Conservation (phyloP, 345 rosid species). For the Sonneratia alba region DNA sequence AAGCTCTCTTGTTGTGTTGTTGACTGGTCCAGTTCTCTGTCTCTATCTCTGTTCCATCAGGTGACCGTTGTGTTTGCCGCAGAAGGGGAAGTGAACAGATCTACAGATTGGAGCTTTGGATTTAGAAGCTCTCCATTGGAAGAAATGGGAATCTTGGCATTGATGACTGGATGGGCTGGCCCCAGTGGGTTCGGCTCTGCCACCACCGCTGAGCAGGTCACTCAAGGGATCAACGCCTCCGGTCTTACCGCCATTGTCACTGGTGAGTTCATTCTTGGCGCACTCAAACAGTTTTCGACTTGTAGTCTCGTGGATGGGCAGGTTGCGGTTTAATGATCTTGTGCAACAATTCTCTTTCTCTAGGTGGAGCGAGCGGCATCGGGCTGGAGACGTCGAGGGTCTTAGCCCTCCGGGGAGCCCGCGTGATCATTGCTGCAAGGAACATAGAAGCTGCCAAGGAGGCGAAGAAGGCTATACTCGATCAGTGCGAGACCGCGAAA, state of each 20-base stretch:
- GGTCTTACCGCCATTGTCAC: conserved; percentile 69
- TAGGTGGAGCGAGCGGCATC: conserved; percentile 92
- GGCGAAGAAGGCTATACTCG: conserved; percentile 41
- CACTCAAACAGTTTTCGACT: not conserved
- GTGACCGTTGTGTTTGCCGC: not conserved
- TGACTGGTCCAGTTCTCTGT: not conserved
- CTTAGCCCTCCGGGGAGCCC: conserved; percentile 54
- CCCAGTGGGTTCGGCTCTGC: conserved; percentile 87
- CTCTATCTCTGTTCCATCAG: not conserved
- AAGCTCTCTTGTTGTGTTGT: not conserved
- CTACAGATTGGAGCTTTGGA: not conserved
- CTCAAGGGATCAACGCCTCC: conserved; percentile 53
- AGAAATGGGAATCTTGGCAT: conserved; percentile 36
- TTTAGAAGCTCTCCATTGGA: not conserved
- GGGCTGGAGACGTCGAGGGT: conserved; percentile 90
- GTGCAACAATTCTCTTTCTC: not conserved
- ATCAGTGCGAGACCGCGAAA: conserved; percentile 27
- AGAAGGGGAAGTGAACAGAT: not conserved
- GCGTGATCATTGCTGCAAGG: conserved; percentile 69
- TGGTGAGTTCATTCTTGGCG: conserved; percentile 23
- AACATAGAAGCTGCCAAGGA: conserved; percentile 63
- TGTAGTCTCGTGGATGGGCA: too few relatives aligned
- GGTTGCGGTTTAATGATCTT: not conserved
- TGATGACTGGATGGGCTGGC: conserved; percentile 63
- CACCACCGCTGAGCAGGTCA: conserved; percentile 74